These are phyloP conservation scores for Boletus insuetus DNA, from an alignment of 768 basidiomycete species.

Conservation along the genomic window DNA sequence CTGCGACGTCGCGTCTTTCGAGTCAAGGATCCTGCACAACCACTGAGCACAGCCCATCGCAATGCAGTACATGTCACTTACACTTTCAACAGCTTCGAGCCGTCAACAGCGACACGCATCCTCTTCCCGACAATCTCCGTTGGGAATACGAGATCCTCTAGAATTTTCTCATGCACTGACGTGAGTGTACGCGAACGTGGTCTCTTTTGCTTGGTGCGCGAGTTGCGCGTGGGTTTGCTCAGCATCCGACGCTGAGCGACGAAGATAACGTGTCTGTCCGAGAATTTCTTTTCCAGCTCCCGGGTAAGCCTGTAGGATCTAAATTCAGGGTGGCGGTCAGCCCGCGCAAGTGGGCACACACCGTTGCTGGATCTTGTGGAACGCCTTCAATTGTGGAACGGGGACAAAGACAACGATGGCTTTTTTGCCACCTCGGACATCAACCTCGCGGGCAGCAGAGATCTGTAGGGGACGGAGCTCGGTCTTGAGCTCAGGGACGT, in stretches of 20 bases:
- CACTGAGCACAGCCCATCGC: conserved; percentile 15
- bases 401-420: conserved; percentile 99
- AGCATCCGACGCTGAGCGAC: conserved; percentile 98
- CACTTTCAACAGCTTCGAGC: conserved; percentile 97
- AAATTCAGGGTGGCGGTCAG: conserved; percentile 6
- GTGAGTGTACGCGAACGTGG: conserved; percentile 97
- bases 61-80: conserved; percentile 46
- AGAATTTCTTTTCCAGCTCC: conserved; percentile 99
- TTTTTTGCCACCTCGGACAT: conserved; percentile 99
- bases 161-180: conserved; percentile 95
- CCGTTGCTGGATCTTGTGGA: conserved; percentile 98
- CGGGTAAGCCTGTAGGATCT: conserved; percentile 75
- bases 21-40: conserved; percentile 80
- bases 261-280: conserved; percentile 98
- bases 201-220: conserved; percentile 92
- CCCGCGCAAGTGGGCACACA: conserved; percentile 29
- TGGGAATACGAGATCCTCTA: conserved; percentile 98
- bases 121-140: conserved; percentile 99
- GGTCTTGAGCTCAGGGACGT: conserved; percentile 95
- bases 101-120: conserved; percentile 90
- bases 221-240: conserved; percentile 93
- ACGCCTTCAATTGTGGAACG: conserved; percentile 95
- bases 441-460: conserved; percentile 97
- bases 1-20: conserved; percentile 95
- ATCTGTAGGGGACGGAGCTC: conserved; percentile 96